Percentiles rank a stretch among this genome's conserved stretches.
These are phyloP conservation scores for Neurospora pannonica DNA, from an alignment of 495 filamentous ascomycete species.

Conservation along the genomic window DNA sequence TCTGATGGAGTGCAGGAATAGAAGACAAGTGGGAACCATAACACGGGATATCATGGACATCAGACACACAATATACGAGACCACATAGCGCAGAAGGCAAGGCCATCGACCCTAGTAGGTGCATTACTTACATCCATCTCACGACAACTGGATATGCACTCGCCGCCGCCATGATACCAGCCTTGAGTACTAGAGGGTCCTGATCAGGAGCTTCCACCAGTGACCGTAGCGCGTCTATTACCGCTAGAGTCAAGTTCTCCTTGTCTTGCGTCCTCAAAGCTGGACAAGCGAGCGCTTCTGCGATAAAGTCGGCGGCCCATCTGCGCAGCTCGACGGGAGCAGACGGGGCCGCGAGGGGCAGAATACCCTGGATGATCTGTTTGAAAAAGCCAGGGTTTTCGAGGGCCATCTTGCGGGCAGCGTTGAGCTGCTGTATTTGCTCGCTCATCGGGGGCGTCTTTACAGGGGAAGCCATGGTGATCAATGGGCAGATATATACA, in stretches of 20 bases:
- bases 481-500: not conserved
- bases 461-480: constrained; percentile 32
- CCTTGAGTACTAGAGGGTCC: constrained; percentile 69
- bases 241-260: constrained; percentile 58
- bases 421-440: constrained; percentile 75
- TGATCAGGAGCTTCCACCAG: constrained; percentile 63
- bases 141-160: constrained; percentile 88
- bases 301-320: constrained; percentile 95
- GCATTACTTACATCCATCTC: constrained; percentile 76
- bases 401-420: constrained; percentile 79
- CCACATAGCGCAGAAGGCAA: constrained; percentile 9
- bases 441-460: constrained; percentile 50
- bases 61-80: constrained; percentile 16
- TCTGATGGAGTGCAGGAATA: not conserved
- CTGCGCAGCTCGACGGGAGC: constrained; percentile 69
- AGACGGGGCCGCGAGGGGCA: constrained; percentile 76
- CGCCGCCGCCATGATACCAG: constrained; percentile 72
- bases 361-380: constrained; percentile 78
- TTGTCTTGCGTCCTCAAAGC: constrained; percentile 63
- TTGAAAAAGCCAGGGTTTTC: constrained; percentile 75
- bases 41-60: constrained; percentile 8
- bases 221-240: constrained; percentile 59
- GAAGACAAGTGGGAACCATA: constrained; percentile 3
- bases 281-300: constrained; percentile 89
- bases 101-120: not conserved